Percentiles rank a stretch among this genome's conserved stretches.
Conservation (phyloP, 331 rosid genomes). For the Erythrophleum ivorense region DNA sequence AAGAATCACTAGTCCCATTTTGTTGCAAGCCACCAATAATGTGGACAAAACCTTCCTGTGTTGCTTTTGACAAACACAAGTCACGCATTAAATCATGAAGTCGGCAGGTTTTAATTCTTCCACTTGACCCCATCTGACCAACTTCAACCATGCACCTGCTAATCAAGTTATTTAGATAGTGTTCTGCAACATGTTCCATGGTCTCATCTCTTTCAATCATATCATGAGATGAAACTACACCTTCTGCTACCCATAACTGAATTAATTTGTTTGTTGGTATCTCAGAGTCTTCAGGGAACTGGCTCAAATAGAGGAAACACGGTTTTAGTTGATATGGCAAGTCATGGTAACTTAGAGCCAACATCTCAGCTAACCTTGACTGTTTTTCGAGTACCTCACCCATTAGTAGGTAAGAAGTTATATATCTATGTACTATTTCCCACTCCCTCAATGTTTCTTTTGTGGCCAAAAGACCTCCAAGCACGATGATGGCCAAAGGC, state of each 20-base stretch:
- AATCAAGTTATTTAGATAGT: conserved; percentile 45
- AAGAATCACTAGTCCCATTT: not conserved
- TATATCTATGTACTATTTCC: conserved; percentile 41
- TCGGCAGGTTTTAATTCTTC: conserved; percentile 51
- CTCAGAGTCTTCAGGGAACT: conserved; percentile 62
- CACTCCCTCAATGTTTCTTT: conserved; percentile 49
- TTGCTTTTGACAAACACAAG: conserved; percentile 49
- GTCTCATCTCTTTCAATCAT: conserved; percentile 36
- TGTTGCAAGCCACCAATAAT: conserved; percentile 19
- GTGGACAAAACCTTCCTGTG: conserved; percentile 44
- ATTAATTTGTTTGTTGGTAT: conserved; percentile 49
- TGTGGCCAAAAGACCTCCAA: conserved; percentile 60
- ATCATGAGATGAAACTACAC: conserved; percentile 41
- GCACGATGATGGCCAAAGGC: conserved; percentile 60
- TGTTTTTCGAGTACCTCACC: conserved; percentile 41
- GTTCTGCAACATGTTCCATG: conserved; percentile 53
- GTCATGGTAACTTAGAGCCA: conserved; percentile 54
- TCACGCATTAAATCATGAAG: conserved; percentile 62
- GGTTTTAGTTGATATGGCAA: conserved; percentile 61
- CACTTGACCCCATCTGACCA: conserved; percentile 50
- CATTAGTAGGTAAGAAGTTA: conserved; percentile 39
- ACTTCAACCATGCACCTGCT: conserved; percentile 62
- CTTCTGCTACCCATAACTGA: conserved; percentile 68
- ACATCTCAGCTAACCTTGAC: conserved; percentile 42
- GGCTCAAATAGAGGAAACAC: conserved; percentile 65